Evolutionary conservation across 306 rosid genomes (phyloP).

Genomic region (Cucumis melo): DNA sequence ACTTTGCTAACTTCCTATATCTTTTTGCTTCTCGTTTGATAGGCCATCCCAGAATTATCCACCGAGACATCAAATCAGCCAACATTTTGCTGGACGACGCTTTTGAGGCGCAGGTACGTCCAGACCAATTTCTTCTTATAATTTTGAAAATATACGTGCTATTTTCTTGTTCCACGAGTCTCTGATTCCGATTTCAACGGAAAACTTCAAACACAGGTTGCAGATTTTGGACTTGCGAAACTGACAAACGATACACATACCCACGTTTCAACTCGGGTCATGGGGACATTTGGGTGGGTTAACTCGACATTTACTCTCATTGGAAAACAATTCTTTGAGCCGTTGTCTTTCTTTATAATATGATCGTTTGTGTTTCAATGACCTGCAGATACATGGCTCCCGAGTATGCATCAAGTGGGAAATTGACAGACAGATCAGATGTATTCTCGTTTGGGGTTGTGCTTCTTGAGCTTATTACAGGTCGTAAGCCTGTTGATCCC

Average conservation of each 20-base stretch:
- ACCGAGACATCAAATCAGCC: slow-evolving; percentile 86
- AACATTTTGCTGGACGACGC: slow-evolving; percentile 76
- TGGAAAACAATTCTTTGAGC: neutral
- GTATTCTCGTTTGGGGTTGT: slow-evolving; percentile 93
- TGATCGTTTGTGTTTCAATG: neutral
- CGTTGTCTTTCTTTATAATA: neutral
- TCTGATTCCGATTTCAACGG: slow-evolving; percentile 11
- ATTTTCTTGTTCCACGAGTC: neutral
- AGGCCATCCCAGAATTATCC: slow-evolving; percentile 93
- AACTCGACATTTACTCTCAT: neutral
- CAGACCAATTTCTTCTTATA: neutral
- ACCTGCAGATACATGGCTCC: slow-evolving; percentile 82
- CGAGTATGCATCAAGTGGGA: slow-evolving; percentile 91
- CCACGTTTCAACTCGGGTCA: slow-evolving; percentile 88
- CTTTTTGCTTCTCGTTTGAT: slow-evolving; percentile 12
- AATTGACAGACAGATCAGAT: slow-evolving; percentile 87
- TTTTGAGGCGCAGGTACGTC: slow-evolving; percentile 60
- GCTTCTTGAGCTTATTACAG: slow-evolving; percentile 79
- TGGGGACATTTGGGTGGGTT: slow-evolving; percentile 98
- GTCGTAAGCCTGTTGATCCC: slow-evolving; percentile 78
- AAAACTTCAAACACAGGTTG: slow-evolving; percentile 44
- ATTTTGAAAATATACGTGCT: neutral
- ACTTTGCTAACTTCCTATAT: neutral
- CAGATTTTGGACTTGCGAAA: slow-evolving; percentile 94
- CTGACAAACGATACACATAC: slow-evolving; percentile 56